Base-by-base conservation (phyloP, 768 basidiomycete genomes). In the Podaxis sp. region DNA sequence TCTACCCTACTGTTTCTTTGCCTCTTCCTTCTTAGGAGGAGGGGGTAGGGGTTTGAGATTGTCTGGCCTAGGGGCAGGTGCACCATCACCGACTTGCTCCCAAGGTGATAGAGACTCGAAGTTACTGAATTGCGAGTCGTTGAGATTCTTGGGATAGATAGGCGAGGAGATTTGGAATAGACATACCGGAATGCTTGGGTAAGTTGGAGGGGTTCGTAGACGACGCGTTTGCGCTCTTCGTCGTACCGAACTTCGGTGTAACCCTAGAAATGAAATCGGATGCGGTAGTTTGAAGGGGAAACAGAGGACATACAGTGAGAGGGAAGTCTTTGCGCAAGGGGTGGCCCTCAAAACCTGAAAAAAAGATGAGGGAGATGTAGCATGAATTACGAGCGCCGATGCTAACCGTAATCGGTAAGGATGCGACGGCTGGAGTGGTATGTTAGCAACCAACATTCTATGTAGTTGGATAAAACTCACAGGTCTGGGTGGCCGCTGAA, bases 311-410 rank as follows among this genome's bases (percentile, higher is more conserved):
- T 72, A 94, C 96, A 8, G 95, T 97, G 68, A 99, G 76, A 36
- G 97, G 97, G 84, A 98, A 99, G 73, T 99, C 97, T 75, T 99
- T 99, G 65, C 97, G 87, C 51, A 99, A 76, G 9, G 97, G 97
- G 72, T 99, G 95, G 22, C 97, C 97, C 76, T 98, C 96, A 69
- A 98, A 97, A 60, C 93, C 92, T 93, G 65, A 17, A 37, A 41
- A 57, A 57, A 46, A 38, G 55, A 22, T 69, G 25, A 65, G 58
- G 70, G 17, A 25, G 9, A 9, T 33, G 33, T 9, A 33, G 33
- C 7, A 66, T 62, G 47, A 56, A 37, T 33, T 54, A 25, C 50
- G 41, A 40, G 22, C 27, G 54, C 3, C 38, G n/a, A 27, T 74
- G 41, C 60, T 61, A 61, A 87, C 96, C 97, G 74, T 99, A 99